These are phyloP conservation scores for Verticillium dahliae DNA, from an alignment of 2,329 filamentous ascomycete genomes.

Conservation along the genomic window DNA sequence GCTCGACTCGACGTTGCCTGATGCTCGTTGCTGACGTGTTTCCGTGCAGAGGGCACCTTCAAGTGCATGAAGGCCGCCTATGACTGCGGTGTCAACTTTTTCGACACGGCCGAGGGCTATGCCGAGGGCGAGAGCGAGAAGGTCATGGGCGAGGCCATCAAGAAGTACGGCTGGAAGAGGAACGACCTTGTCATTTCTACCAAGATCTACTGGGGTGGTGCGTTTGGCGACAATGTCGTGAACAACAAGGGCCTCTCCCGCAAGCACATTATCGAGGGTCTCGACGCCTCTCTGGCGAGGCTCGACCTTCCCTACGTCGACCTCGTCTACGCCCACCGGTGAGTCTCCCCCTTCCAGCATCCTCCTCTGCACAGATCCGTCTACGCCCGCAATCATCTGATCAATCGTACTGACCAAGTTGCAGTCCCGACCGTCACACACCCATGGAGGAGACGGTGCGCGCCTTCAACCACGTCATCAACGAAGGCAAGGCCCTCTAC, in stretches of 20 bases:
- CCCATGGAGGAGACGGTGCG: slow-evolving; percentile 67
- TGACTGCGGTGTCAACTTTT: slow-evolving; percentile 56
- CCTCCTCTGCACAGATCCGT: no score
- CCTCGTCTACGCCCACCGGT: slow-evolving; percentile 60
- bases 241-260: slow-evolving; percentile 63
- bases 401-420: neutral
- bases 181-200: slow-evolving; percentile 56
- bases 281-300: slow-evolving; percentile 51
- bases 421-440: slow-evolving; percentile 52
- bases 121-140: slow-evolving; percentile 55
- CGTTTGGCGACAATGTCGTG: slow-evolving; percentile 53
- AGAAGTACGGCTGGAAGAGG: slow-evolving; percentile 53
- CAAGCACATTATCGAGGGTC: slow-evolving; percentile 65
- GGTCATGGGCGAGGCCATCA: slow-evolving; percentile 55
- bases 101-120: slow-evolving; percentile 54
- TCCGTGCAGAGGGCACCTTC: slow-evolving; percentile 35
- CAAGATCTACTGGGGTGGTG: slow-evolving; percentile 60
- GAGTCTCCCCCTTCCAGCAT: neutral
- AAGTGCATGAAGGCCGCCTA: slow-evolving; percentile 57
- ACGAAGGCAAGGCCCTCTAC: slow-evolving; percentile 62
- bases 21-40: neutral
- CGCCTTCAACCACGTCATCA: slow-evolving; percentile 64
- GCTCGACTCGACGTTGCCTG: neutral
- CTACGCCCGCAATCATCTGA: no score
- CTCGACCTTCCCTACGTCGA: slow-evolving; percentile 57